These are phyloP conservation scores for Aureobasidium zeae DNA, from an alignment of 2,329 filamentous ascomycete genomes.

Conservation along the genomic window DNA sequence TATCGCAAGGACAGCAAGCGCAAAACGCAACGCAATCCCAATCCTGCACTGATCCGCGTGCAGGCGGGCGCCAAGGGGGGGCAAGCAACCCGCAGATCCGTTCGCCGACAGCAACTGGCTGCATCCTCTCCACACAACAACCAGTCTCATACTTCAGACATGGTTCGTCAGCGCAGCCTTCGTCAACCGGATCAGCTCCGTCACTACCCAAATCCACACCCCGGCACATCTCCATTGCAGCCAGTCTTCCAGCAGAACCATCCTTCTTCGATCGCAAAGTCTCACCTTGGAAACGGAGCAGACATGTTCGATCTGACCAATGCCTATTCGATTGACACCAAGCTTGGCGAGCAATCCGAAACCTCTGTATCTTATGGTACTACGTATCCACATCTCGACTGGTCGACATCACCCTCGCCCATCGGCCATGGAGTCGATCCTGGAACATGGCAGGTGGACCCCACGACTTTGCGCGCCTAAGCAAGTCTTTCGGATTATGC, in stretches of 20 bases:
- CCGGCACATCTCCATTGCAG: background rate
- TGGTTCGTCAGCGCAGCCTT: background rate
- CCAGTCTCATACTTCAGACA: background rate
- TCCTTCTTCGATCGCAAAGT: background rate
- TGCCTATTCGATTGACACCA: background rate
- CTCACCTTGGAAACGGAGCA: background rate
- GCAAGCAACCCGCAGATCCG: slow-evolving; percentile 15
- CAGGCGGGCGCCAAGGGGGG: slow-evolving; percentile 18
- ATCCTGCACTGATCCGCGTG: slow-evolving; percentile 15
- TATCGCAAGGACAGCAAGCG: slow-evolving; percentile 37
- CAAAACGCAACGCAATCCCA: slow-evolving; percentile 14
- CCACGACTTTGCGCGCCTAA: background rate
- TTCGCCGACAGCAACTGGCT: slow-evolving; percentile 8
- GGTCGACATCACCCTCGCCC: slow-evolving; percentile 4
- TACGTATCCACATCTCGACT: background rate
- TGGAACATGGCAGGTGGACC: background rate
- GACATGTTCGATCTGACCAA: slow-evolving; percentile 3
- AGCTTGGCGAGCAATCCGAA: background rate
- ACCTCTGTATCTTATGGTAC: background rate
- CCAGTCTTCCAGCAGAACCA: background rate
- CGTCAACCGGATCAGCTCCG: slow-evolving; percentile 1
- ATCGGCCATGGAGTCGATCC: background rate
- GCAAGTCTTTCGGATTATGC: background rate
- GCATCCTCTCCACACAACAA: background rate
- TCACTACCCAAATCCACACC: background rate